phyloP scores from a whole-genome alignment of 768 basidiomycete genomes.

The Amyloporia xantha region DNA sequence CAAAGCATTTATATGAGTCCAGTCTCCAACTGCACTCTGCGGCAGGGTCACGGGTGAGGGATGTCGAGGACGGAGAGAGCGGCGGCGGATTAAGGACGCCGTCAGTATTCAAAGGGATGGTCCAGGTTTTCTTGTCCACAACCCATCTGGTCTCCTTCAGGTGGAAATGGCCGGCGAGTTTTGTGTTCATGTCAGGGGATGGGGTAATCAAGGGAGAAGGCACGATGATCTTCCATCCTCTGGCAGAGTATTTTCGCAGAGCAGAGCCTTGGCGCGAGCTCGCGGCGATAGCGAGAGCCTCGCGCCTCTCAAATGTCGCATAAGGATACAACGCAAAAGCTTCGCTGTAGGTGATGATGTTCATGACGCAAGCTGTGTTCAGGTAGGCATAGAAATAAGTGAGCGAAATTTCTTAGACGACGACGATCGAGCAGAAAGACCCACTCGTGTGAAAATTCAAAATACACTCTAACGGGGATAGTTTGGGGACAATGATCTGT shows the following conservation, averaged over 20 bases:
- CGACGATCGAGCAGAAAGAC: not conserved
- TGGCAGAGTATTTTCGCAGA: conserved; percentile 8
- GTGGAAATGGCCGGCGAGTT: not conserved
- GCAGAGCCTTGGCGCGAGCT: not conserved
- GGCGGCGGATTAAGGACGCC: conserved; percentile 4
- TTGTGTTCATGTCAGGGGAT: not conserved
- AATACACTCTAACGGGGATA: conserved; percentile 30
- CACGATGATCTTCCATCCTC: conserved; percentile 31
- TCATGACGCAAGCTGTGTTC: conserved; percentile 40
- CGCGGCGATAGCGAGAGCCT: conserved; percentile 16
- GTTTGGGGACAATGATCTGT: conserved; percentile 33
- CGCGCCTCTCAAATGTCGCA: conserved; percentile 33
- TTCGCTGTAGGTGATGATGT: conserved; percentile 33
- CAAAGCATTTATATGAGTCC: not conserved
- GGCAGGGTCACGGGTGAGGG: conserved; percentile 12
- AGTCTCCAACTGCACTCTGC: conserved; percentile 10
- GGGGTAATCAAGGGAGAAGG: not conserved
- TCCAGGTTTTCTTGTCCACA: conserved; percentile 15
- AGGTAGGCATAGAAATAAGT: not conserved
- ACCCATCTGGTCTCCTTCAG: conserved; percentile 8
- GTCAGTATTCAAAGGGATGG: conserved; percentile 7
- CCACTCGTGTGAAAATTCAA: conserved; percentile 43
- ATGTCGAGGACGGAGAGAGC: not conserved
- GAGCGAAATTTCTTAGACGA: not conserved
- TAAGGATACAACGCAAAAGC: conserved; percentile 38